Conservation (phyloP, 768 basidiomycete genomes). For the Rhizopogon rudus region DNA sequence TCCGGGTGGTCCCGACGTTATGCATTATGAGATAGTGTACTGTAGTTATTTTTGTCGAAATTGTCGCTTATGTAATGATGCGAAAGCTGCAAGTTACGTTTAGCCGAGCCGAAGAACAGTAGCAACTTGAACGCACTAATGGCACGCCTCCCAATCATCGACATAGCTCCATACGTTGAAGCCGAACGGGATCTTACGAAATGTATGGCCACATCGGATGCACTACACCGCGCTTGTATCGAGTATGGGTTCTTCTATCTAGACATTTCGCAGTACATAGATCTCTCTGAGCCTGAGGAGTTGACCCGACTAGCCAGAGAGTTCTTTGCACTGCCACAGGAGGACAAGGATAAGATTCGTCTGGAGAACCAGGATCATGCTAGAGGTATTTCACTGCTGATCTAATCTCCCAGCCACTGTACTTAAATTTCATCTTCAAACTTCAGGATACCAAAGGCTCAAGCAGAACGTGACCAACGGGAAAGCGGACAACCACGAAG, state of each 20-base stretch:
- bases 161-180: constrained; percentile 60
- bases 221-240: constrained; percentile 69
- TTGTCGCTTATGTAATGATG: too few species aligned
- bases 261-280: constrained; percentile 56
- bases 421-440: constrained; percentile 22
- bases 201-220: constrained; percentile 35
- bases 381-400: constrained; percentile 47
- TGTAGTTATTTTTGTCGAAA: too few species aligned
- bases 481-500: constrained; percentile 82
- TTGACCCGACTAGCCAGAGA: constrained; percentile 57
- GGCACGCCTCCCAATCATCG: constrained; percentile 59
- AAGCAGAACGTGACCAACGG: constrained; percentile 86
- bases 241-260: constrained; percentile 90
- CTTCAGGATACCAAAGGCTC: constrained; percentile 70
- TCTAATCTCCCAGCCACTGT: neutral
- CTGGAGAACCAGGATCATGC: constrained; percentile 67
- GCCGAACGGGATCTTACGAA: constrained; percentile 34
- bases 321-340: constrained; percentile 71
- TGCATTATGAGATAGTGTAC: too few species aligned
- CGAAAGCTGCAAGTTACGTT: too few species aligned
- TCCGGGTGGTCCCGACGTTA: too few species aligned
- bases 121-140: neutral
- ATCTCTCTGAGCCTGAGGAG: constrained; percentile 56
- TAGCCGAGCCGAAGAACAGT: too few species aligned
- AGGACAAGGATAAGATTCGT: constrained; percentile 74